Evolutionary conservation across 2,329 filamentous ascomycete genomes (phyloP).

Genomic region (Chrysosphaeria jannelii): DNA sequence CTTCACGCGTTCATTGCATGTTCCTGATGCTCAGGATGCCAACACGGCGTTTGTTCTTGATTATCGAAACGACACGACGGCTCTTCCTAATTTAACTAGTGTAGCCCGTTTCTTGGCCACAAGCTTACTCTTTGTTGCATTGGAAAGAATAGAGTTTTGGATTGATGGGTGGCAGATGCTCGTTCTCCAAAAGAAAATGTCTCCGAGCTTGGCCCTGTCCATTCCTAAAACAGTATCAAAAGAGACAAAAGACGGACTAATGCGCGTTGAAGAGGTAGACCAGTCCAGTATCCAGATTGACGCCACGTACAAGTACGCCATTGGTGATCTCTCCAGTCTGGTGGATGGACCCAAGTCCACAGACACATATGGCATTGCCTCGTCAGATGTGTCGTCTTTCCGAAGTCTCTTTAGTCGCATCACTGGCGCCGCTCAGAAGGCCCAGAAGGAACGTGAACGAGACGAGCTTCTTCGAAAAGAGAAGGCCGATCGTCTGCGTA

Average conservation of each 20-base stretch:
- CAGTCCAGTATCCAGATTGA: conserved; percentile 79
- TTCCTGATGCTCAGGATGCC: conserved; percentile 23
- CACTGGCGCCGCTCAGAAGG: conserved; percentile 14
- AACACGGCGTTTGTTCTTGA: conserved; percentile 87
- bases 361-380: conserved; percentile 18
- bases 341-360: conserved; percentile 10
- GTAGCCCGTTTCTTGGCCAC: conserved; percentile 81
- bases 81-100: conserved; percentile 59
- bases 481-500: conserved; percentile 25
- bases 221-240: too few species aligned
- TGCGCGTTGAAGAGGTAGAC: conserved; percentile 58
- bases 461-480: conserved; percentile 31
- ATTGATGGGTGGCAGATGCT: conserved; percentile 68
- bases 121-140: conserved; percentile 78
- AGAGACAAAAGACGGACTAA: conserved; percentile 63
- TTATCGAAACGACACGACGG: conserved; percentile 67
- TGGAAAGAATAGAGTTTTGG: conserved; percentile 68
- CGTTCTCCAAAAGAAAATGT: conserved; percentile 55
- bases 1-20: conserved; percentile 60
- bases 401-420: conserved; percentile 56
- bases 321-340: conserved; percentile 10
- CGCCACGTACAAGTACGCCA: conserved; percentile 60
- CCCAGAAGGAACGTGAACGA: conserved; percentile 17
- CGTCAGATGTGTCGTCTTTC: conserved; percentile 28
- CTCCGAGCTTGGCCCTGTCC: conserved; percentile 53